Evolutionary conservation across 176 grass and related monocot genomes (phyloP).

Genomic region (Oryza coarctata): DNA sequence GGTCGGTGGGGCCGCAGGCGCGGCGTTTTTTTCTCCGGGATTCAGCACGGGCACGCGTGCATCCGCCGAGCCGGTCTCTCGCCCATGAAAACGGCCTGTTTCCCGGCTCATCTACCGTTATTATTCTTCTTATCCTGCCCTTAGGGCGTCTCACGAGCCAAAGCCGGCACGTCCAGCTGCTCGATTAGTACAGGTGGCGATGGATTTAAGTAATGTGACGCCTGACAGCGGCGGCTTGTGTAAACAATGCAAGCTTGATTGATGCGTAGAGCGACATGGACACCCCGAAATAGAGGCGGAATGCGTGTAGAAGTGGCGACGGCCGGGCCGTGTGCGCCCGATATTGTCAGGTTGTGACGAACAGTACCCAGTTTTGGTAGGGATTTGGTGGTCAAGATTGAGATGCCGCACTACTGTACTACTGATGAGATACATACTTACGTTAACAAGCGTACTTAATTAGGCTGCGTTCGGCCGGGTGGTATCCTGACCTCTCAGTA

Average conservation of each 20-base stretch:
- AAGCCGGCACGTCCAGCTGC: background rate
- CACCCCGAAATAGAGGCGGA: background rate
- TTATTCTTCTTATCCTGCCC: background rate
- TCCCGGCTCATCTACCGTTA: constrained; percentile 7
- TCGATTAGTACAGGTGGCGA: constrained; percentile 25
- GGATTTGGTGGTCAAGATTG: background rate
- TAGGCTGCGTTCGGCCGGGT: too few species aligned
- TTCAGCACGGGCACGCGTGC: constrained; percentile 21
- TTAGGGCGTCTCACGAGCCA: background rate
- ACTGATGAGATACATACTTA: constrained; percentile 32
- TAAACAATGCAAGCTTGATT: constrained; percentile 5
- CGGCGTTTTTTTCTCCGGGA: background rate
- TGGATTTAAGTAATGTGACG: background rate
- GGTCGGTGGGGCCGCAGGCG: background rate
- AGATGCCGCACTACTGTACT: background rate
- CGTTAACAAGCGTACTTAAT: background rate
- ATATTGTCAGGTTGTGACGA: background rate
- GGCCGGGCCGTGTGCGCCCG: background rate
- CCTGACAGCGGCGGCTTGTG: background rate
- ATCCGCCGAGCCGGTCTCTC: background rate
- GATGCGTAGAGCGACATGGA: background rate
- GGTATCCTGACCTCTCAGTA: too few species aligned
- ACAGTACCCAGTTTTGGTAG: background rate
- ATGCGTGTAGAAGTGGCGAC: constrained; percentile 24
- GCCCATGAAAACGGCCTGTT: background rate